Percentiles rank a stretch among this genome's conserved stretches.
phyloP scores from a whole-genome alignment of 2,329 filamentous ascomycete species.

The Clarireedia paspali region DNA sequence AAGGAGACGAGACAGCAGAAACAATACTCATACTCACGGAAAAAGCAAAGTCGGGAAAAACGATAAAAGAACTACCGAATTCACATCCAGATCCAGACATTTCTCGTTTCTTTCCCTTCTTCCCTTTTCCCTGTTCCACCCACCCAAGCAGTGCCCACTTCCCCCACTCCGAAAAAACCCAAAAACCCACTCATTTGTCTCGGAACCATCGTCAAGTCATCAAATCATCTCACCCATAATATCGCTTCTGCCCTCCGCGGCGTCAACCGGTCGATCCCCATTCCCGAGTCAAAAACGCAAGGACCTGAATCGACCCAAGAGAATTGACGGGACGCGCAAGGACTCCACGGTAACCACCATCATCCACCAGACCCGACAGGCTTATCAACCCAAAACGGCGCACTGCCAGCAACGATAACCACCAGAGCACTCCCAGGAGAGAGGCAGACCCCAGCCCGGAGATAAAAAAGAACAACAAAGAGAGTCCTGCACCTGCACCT shows the following conservation, averaged over 20 bases:
- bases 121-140: no score
- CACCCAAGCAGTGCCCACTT: not conserved
- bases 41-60: no score
- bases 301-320: constrained; percentile 1
- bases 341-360: constrained; percentile 1
- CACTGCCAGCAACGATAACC: constrained; percentile 1
- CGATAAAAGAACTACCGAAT: no score
- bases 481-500: not conserved
- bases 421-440: not conserved
- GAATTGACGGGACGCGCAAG: not conserved
- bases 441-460: not conserved
- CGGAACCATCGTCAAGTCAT: no score
- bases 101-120: no score
- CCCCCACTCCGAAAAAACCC: not conserved
- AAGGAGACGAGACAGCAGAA: no score
- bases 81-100: no score
- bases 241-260: not conserved
- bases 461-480: not conserved
- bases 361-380: not conserved
- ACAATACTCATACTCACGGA: no score
- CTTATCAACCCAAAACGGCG: constrained; percentile 5
- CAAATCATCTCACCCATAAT: no score
- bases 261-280: constrained; percentile 5
- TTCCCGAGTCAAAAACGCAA: not conserved
- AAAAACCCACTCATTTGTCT: not conserved